Evolutionary conservation across 2,329 filamentous ascomycete genomes (phyloP).

Genomic region (Calonectria hawksworthii): DNA sequence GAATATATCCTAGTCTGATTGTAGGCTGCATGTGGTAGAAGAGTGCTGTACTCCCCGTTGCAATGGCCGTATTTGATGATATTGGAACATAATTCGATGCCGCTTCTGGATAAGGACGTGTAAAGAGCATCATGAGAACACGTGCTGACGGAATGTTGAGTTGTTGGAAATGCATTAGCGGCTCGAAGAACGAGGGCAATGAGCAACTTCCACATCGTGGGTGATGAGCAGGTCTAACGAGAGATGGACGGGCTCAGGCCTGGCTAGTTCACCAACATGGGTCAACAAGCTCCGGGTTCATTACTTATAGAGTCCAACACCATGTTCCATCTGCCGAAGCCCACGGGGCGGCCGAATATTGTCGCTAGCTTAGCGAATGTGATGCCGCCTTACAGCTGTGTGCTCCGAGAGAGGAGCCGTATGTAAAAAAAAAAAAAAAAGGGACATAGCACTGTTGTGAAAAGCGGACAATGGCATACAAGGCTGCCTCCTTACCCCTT

Average conservation of each 20-base stretch:
- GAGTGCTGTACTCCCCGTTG: slow-evolving; percentile 43
- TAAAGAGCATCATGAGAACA: slow-evolving; percentile 50
- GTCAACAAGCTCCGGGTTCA: not conserved
- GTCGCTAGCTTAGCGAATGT: not conserved
- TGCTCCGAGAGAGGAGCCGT: slow-evolving; percentile 16
- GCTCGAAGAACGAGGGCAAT: slow-evolving; percentile 23
- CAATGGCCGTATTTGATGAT: slow-evolving; percentile 44
- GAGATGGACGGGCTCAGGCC: not conserved
- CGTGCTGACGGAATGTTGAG: slow-evolving; percentile 30
- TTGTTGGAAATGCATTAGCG: slow-evolving; percentile 28
- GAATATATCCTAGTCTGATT: slow-evolving; percentile 48
- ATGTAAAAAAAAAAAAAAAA: not conserved
- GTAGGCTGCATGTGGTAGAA: slow-evolving; percentile 47
- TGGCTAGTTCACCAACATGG: not conserved
- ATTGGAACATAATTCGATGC: slow-evolving; percentile 47
- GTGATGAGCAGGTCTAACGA: not conserved
- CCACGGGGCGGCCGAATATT: not conserved
- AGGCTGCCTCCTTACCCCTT: not conserved
- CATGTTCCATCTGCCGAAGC: not conserved
- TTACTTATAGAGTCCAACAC: slow-evolving; percentile 23
- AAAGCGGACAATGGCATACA: not conserved
- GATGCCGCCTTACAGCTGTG: not conserved
- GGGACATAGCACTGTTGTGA: not conserved
- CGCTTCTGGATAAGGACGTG: slow-evolving; percentile 46
- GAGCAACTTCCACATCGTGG: slow-evolving; percentile 39